Evolutionary conservation across 306 rosid genomes (phyloP).

Genomic region (Glycine tomentella): DNA sequence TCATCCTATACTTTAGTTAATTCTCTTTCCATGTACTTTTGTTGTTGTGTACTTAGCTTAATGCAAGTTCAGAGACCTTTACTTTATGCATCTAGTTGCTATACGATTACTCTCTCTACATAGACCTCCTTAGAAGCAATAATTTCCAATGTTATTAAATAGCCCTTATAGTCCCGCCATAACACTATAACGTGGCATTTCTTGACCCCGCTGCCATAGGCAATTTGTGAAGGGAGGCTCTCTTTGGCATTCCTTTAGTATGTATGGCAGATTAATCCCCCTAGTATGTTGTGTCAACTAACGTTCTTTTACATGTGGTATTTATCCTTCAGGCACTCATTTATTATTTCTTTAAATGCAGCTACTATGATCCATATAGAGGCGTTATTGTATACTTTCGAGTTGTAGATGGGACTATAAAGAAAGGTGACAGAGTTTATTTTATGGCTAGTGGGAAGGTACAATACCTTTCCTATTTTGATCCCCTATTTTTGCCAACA

Average conservation of each 20-base stretch:
- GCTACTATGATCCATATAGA: constrained; percentile 93
- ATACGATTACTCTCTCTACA: constrained; percentile 5
- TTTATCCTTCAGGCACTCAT: constrained; percentile 42
- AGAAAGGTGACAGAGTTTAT: constrained; percentile 88
- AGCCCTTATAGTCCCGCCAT: too few species aligned
- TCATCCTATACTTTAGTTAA: constrained; percentile 9
- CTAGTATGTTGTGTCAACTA: constrained; percentile 26
- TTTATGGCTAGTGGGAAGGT: constrained; percentile 97
- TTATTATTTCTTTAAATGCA: constrained; percentile 56
- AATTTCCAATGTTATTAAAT: neutral
- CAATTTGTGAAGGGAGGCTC: too few species aligned
- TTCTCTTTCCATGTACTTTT: constrained; percentile 28
- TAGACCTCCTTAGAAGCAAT: neutral
- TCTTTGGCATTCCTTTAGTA: constrained; percentile 14
- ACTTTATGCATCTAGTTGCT: constrained; percentile 10
- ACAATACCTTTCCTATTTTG: constrained; percentile 41
- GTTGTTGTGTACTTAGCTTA: constrained; percentile 23
- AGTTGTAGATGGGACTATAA: constrained; percentile 84
- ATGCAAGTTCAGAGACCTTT: constrained; percentile 32
- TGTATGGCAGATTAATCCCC: constrained; percentile 12
- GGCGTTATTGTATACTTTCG: constrained; percentile 95
- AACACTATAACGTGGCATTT: too few species aligned
- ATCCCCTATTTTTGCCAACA: constrained; percentile 25
- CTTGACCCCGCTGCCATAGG: too few species aligned
- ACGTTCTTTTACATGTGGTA: constrained; percentile 23